These are phyloP conservation scores for Clonostachys rosea DNA, from an alignment of 2,329 filamentous ascomycete genomes.

Conservation along the genomic window DNA sequence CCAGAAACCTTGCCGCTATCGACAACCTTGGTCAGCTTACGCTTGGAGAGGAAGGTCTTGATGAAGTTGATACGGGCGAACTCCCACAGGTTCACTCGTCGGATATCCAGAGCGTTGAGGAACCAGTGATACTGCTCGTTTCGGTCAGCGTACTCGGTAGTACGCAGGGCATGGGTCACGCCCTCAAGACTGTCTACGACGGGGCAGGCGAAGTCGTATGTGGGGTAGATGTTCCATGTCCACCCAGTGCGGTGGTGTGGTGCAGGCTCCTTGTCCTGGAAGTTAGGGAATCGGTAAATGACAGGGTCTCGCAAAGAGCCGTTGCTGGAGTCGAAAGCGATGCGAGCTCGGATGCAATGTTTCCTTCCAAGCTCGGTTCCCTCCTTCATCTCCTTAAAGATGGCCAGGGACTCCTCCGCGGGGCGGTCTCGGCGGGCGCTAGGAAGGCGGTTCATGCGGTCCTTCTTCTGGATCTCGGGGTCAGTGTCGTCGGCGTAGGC, in stretches of 20 bases:
- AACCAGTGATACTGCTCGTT: constrained; percentile 89
- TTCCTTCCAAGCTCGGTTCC: constrained; percentile 72
- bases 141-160: constrained; percentile 83
- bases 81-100: constrained; percentile 79
- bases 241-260: constrained; percentile 74
- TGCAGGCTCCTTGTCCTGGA: constrained; percentile 33
- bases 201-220: constrained; percentile 83
- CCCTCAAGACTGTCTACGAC: constrained; percentile 78
- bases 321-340: constrained; percentile 87
- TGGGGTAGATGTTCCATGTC: constrained; percentile 91
- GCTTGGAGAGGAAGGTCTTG: constrained; percentile 77
- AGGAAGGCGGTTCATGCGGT: constrained; percentile 79
- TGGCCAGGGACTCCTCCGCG: constrained; percentile 78
- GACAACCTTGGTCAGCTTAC: constrained; percentile 80
- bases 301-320: constrained; percentile 95
- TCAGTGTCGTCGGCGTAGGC: constrained; percentile 95
- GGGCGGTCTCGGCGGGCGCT: constrained; percentile 75
- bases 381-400: constrained; percentile 91
- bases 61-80: constrained; percentile 84
- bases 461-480: constrained; percentile 79
- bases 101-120: constrained; percentile 66
- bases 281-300: constrained; percentile 80
- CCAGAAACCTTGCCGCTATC: constrained; percentile 72
- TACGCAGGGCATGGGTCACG: constrained; percentile 77
- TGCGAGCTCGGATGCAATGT: constrained; percentile 94